phyloP scores from a whole-genome alignment of 495 filamentous ascomycete genomes.

The Sabuloglossum arenarium region DNA sequence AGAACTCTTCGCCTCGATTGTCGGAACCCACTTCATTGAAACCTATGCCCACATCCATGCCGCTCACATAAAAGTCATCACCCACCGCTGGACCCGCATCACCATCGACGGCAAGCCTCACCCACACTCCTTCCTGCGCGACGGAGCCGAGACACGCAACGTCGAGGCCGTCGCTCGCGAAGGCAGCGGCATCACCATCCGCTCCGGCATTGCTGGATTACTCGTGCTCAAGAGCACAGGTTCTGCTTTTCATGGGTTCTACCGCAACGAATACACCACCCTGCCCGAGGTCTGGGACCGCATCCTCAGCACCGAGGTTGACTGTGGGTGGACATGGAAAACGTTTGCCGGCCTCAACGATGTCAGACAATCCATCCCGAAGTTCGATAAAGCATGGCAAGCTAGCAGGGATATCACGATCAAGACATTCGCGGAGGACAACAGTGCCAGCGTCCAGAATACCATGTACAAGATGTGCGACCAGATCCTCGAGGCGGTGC shows the following conservation, averaged over 20 bases:
- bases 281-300: slow-evolving; percentile 83
- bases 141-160: slow-evolving; percentile 69
- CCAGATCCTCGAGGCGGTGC: slow-evolving; percentile 57
- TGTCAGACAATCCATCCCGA: slow-evolving; percentile 36
- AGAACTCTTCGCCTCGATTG: slow-evolving; percentile 70
- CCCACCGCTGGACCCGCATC: slow-evolving; percentile 87
- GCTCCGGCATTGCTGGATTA: slow-evolving; percentile 49
- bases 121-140: slow-evolving; percentile 88
- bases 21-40: slow-evolving; percentile 73
- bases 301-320: slow-evolving; percentile 82
- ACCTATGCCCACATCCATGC: slow-evolving; percentile 71
- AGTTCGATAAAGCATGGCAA: slow-evolving; percentile 63
- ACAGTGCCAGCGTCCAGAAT: slow-evolving; percentile 80
- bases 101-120: slow-evolving; percentile 71
- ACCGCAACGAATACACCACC: slow-evolving; percentile 82
- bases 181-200: slow-evolving; percentile 29
- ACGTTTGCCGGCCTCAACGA: slow-evolving; percentile 42
- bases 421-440: slow-evolving; percentile 79
- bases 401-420: slow-evolving; percentile 62
- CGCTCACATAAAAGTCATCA: slow-evolving; percentile 59
- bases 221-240: slow-evolving; percentile 94
- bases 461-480: slow-evolving; percentile 98
- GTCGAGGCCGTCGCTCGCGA: slow-evolving; percentile 33
- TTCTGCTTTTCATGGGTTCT: slow-evolving; percentile 85
- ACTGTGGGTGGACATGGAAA: slow-evolving; percentile 70